phyloP scores from a whole-genome alignment of 306 rosid genomes.

The Malus orientalis region DNA sequence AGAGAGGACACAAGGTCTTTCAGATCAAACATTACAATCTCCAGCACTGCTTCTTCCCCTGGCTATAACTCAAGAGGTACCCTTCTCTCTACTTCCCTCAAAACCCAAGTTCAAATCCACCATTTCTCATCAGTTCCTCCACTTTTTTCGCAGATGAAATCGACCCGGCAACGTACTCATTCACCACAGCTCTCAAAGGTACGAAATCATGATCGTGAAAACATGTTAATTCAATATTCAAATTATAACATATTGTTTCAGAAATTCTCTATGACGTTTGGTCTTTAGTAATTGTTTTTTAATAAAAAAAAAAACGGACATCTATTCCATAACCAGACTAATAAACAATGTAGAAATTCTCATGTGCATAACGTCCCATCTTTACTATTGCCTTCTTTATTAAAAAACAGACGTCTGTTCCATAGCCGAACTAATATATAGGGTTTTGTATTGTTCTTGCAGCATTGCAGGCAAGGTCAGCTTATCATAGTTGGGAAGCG shows the following conservation, averaged over 20 bases:
- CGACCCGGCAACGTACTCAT: slow-evolving; percentile 88
- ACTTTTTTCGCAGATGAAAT: slow-evolving; percentile 61
- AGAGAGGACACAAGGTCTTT: slow-evolving; percentile 79
- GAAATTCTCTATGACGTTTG: no score
- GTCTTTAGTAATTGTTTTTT: no score
- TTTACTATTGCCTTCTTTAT: neutral
- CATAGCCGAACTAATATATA: neutral
- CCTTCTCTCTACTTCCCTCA: neutral
- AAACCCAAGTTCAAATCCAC: neutral
- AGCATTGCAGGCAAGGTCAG: slow-evolving; percentile 82
- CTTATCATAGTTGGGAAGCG: slow-evolving; percentile 58
- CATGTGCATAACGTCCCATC: neutral
- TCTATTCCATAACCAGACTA: neutral
- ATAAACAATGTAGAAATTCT: no score
- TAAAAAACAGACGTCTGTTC: neutral
- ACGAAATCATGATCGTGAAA: neutral
- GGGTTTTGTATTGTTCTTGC: slow-evolving; percentile 14
- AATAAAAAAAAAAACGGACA: no score
- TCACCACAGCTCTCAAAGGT: slow-evolving; percentile 86
- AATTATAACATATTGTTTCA: neutral
- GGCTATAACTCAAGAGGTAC: slow-evolving; percentile 65
- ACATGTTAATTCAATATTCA: neutral
- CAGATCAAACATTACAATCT: slow-evolving; percentile 67
- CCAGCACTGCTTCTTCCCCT: slow-evolving; percentile 94
- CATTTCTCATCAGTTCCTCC: neutral